Percentiles rank a stretch among this genome's conserved stretches.
Conservation (phyloP, 805 yeast genomes). For the Candida alai region DNA sequence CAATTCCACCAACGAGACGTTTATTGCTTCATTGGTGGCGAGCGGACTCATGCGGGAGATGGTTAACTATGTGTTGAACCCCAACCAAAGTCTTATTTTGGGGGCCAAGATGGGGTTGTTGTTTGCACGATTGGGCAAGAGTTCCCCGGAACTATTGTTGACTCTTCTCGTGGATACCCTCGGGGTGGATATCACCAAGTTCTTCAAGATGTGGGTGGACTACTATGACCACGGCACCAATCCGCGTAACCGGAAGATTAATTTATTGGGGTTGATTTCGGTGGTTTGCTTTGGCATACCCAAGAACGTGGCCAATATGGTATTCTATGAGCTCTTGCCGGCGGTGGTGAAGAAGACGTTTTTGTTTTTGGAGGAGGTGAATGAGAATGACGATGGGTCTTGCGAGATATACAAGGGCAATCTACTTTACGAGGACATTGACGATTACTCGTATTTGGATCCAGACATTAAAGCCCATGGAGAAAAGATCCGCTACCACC, state of each 20-base stretch:
- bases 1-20: constrained; percentile 19
- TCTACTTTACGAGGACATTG: constrained; percentile 37
- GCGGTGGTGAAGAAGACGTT: constrained; percentile 30
- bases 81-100: constrained; percentile 38
- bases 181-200: constrained; percentile 20
- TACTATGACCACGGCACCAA: constrained; percentile 55
- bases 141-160: constrained; percentile 31
- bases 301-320: constrained; percentile 17
- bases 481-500: constrained; percentile 35
- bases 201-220: constrained; percentile 37
- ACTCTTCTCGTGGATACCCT: constrained; percentile 27
- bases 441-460: constrained; percentile 39
- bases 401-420: constrained; percentile 37
- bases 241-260: constrained; percentile 71
- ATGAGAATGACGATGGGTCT: constrained; percentile 44
- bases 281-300: constrained; percentile 36
- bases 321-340: constrained; percentile 20
- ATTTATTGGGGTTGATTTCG: constrained; percentile 57
- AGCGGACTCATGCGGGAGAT: constrained; percentile 46
- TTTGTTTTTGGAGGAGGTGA: constrained; percentile 66
- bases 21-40: constrained; percentile 29
- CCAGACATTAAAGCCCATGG: constrained; percentile 41
- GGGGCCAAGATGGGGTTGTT: constrained; percentile 36
- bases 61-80: constrained; percentile 39
- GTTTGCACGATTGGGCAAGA: constrained; percentile 34